A percentile compares a stretch with the other conserved stretches of the same genome.
Conservation (phyloP, 2,329 filamentous ascomycete species). For the Dactylella cylindrospora region DNA sequence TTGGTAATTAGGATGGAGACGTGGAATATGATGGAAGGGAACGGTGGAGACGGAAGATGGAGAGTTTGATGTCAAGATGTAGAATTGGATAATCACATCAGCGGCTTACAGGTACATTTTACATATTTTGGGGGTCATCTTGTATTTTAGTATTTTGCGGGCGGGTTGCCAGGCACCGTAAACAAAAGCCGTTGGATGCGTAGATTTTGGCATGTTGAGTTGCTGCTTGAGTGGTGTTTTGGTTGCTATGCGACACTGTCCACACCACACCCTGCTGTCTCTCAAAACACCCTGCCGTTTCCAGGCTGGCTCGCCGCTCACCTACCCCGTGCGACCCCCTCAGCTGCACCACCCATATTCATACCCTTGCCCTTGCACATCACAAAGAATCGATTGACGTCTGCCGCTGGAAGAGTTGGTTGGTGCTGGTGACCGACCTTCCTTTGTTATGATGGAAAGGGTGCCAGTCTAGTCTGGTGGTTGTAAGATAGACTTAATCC, state of each 20-base stretch:
- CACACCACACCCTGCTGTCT: background rate
- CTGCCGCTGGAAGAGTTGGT: too few species aligned
- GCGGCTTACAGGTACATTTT: constrained; percentile 17
- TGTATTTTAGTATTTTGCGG: constrained; percentile 25
- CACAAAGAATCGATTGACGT: too few species aligned
- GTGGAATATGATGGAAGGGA: background rate
- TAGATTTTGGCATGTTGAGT: too few species aligned
- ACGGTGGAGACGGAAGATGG: background rate
- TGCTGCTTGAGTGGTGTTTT: too few species aligned
- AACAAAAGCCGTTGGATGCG: constrained; percentile 12
- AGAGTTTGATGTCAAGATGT: constrained; percentile 19
- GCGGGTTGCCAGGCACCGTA: constrained; percentile 30
- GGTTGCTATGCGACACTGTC: constrained; percentile 42
- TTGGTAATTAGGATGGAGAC: background rate
- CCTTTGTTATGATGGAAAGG: too few species aligned
- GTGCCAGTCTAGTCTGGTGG: too few species aligned
- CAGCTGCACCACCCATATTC: too few species aligned
- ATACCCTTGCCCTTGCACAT: too few species aligned
- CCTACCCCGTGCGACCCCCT: too few species aligned
- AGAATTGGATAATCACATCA: constrained; percentile 12
- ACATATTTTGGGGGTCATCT: constrained; percentile 20
- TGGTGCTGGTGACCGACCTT: too few species aligned
- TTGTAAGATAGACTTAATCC: too few species aligned
- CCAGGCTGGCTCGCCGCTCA: too few species aligned
- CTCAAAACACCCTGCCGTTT: constrained; percentile 11